phyloP scores from a whole-genome alignment of 2,329 filamentous ascomycete genomes.

The Exophiala aquamarina region DNA sequence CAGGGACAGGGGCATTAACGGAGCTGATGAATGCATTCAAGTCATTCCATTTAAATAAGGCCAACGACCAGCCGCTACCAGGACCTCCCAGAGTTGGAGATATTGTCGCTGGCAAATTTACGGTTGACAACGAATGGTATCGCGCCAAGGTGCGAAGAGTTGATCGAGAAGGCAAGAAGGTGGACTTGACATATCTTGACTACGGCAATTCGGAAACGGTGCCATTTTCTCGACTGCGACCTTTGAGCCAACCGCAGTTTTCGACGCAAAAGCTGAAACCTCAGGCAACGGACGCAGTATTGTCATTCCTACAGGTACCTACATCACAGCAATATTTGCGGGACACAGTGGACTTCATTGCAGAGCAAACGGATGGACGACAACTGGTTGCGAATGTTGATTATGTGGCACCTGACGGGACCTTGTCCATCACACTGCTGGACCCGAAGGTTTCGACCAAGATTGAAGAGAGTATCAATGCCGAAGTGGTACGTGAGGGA shows the following conservation, averaged over 20 bases:
- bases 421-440: conserved; percentile 83
- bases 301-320: conserved; percentile 89
- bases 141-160: conserved; percentile 87
- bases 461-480: conserved; percentile 80
- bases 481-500: conserved; percentile 78
- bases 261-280: conserved; percentile 75
- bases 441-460: conserved; percentile 67
- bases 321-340: conserved; percentile 76
- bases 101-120: conserved; percentile 87
- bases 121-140: conserved; percentile 89
- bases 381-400: conserved; percentile 90
- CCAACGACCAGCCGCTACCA: conserved; percentile 72
- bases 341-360: conserved; percentile 75
- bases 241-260: conserved; percentile 79
- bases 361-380: conserved; percentile 70
- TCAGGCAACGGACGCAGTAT: conserved; percentile 81
- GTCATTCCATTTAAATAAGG: conserved; percentile 81
- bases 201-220: conserved; percentile 93
- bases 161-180: conserved; percentile 83
- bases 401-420: conserved; percentile 75
- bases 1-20: conserved; percentile 80
- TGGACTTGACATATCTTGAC: conserved; percentile 92
- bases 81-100: conserved; percentile 87
- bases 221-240: conserved; percentile 78
- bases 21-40: conserved; percentile 89